A percentile compares a stretch with the other conserved stretches of the same genome.
These are phyloP conservation scores for Alternaria viburni DNA, from an alignment of 2,329 filamentous ascomycete genomes.

Conservation along the genomic window DNA sequence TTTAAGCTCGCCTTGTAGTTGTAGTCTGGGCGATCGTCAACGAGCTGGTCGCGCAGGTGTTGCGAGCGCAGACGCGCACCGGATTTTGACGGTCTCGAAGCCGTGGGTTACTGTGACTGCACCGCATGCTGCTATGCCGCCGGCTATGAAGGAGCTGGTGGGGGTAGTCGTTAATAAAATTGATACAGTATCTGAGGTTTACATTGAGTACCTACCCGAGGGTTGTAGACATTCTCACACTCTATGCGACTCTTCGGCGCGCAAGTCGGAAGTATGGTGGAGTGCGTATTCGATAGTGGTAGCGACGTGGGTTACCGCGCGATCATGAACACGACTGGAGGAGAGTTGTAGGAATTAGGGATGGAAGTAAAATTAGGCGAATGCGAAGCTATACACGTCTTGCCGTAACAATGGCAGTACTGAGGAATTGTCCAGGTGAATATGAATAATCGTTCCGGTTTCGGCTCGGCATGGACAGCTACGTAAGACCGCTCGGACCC, in stretches of 20 bases:
- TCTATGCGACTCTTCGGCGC: constrained; percentile 10
- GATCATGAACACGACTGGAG: not conserved
- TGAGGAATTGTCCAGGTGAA: constrained; percentile 2
- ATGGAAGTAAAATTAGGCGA: not conserved
- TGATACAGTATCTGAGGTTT: not conserved
- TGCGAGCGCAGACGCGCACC: constrained; percentile 60
- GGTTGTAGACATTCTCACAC: constrained; percentile 55
- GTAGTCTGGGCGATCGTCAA: constrained; percentile 67
- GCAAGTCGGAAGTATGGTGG: not conserved
- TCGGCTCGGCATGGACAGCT: constrained; percentile 8
- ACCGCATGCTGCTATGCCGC: constrained; percentile 94
- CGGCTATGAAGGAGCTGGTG: constrained; percentile 83
- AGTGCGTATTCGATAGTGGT: not conserved
- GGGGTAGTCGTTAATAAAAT: constrained; percentile 1
- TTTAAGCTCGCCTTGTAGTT: constrained; percentile 94
- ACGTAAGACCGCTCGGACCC: constrained; percentile 5
- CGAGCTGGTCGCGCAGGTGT: not conserved
- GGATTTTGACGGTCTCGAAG: constrained; percentile 99
- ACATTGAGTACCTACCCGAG: constrained; percentile 46
- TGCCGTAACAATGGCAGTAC: constrained; percentile 1
- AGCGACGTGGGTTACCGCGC: constrained; percentile 3
- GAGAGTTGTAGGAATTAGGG: not conserved
- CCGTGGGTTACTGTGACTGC: constrained; percentile 97
- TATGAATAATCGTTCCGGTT: constrained; percentile 24
- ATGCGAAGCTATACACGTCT: constrained; percentile 3